A percentile compares a stretch with the other conserved stretches of the same genome.
Conservation (phyloP, 2,329 filamentous ascomycete genomes). For the Fusarium euwallaceae region DNA sequence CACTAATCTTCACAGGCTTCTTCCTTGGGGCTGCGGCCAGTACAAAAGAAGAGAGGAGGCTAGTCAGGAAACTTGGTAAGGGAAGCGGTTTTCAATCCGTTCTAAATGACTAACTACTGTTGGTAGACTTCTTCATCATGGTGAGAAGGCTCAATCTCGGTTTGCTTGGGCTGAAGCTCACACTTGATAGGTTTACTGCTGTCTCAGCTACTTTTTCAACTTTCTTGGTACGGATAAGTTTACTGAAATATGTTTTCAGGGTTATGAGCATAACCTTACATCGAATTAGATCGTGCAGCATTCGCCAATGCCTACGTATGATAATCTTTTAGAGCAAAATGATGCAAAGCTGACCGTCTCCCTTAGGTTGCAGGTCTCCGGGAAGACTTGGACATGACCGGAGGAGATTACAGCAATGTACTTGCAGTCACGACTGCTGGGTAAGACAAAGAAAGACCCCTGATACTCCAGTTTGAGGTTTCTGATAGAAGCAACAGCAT, state of each 20-base stretch:
- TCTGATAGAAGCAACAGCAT: constrained; percentile 37
- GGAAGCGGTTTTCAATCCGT: no score
- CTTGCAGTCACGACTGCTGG: constrained; percentile 45
- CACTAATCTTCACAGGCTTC: neutral
- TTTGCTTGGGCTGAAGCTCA: rapidly evolving
- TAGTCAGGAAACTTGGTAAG: constrained; percentile 49
- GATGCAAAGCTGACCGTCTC: rapidly evolving
- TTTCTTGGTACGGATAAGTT: constrained; percentile 50
- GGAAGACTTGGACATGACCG: constrained; percentile 59
- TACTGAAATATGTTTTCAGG: neutral
- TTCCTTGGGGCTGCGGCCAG: constrained; percentile 25
- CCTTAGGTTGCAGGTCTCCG: constrained; percentile 56
- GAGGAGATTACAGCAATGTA: constrained; percentile 52
- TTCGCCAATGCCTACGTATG: constrained; percentile 57
- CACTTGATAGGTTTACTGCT: constrained; percentile 49
- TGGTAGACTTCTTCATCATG: constrained; percentile 51
- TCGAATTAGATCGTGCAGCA: constrained; percentile 35
- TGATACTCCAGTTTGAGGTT: neutral
- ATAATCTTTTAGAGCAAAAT: rapidly evolving
- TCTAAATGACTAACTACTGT: rapidly evolving
- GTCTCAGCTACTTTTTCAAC: constrained; percentile 54
- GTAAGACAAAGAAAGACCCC: constrained; percentile 28
- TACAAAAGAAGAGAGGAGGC: constrained; percentile 44
- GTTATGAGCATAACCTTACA: neutral
- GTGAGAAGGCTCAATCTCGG: neutral